These are phyloP conservation scores for Centaurea solstitialis DNA, from an alignment of 129 eudicot species.

Conservation along the genomic window DNA sequence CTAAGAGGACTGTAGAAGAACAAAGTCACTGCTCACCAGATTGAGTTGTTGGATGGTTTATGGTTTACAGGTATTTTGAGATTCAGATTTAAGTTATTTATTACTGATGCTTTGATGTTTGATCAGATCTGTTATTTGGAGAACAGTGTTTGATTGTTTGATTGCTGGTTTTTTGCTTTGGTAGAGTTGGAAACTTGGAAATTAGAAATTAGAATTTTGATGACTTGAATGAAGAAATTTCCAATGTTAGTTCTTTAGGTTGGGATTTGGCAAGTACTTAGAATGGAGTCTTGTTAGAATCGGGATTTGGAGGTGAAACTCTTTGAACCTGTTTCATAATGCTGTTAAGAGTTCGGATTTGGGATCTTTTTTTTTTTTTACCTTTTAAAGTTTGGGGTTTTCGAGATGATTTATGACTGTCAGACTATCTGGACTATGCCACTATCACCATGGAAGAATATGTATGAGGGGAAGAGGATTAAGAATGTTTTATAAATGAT, in stretches of 20 bases:
- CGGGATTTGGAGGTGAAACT: neutral
- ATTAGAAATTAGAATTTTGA: neutral
- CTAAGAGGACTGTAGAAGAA: neutral
- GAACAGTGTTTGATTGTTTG: neutral
- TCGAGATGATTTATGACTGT: neutral
- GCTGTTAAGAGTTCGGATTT: neutral
- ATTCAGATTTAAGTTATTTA: neutral
- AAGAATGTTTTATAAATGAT: neutral
- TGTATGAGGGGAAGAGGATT: neutral
- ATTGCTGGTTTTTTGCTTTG: neutral
- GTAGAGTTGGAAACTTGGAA: neutral
- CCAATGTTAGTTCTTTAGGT: neutral
- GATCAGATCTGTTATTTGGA: neutral
- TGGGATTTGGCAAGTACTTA: neutral
- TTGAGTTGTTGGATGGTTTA: neutral
- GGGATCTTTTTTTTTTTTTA: neutral
- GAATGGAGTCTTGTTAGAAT: neutral
- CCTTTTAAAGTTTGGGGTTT: neutral
- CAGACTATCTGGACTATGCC: neutral
- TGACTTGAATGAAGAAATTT: neutral
- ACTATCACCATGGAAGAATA: neutral
- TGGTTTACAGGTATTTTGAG: neutral
- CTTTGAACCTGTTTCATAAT: neutral
- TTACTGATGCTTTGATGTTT: neutral
- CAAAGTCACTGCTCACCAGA: neutral